Evolutionary conservation across 208 protist genomes (phyloP), one percentile per base, ranked within the genome.

Genomic region (Wallacemonas rigidus): DNA sequence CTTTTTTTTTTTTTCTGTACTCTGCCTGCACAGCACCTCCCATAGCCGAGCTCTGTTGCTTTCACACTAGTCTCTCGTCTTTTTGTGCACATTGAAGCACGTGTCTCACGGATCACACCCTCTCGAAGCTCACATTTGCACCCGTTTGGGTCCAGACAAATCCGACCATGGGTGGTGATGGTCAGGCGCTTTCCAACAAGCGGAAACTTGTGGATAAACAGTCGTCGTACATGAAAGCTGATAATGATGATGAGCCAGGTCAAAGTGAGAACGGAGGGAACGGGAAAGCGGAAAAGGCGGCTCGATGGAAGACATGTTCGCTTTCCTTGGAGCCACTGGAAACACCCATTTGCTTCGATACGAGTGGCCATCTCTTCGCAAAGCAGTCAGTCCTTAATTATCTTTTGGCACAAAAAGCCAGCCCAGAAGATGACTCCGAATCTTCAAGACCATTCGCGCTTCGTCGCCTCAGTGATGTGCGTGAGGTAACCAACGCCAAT

Each of bases 101-200:
- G 26, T 1, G 26, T 26, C 26, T 26, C 26, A 26, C 26, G 26
- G 26, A 26, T 26, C 26, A 26, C 26, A 26, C 26, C 26, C 26
- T 57, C 26, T 75, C 51, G 68, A 72, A 70, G 73, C 14, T 38
- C 53, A 57, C 53, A 57, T 1, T 7, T 17, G 26, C 14, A 57
- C 53, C 1, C 53, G 17, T 57, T 44, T 8, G 40, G 61, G n/a
- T 26, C 3, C 6, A 50, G 45, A 50, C 12, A 3, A n/a, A 62
- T 3, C 8, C 26, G 4, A 58, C 38, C 8, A 91, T 95, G 90
- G 90, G 90, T 48, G 90, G 90, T 7, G 90, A 95, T 79, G 90
- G 90, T 0, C 90, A 95, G 54, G 84, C 86, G 14, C 68, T 93
- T 56, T 61, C 77, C n/a, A 95, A 95, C 71, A 95, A 93, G 53